Evolutionary conservation across 2,329 filamentous ascomycete genomes (phyloP).

Genomic region (Colletotrichum orbiculare): DNA sequence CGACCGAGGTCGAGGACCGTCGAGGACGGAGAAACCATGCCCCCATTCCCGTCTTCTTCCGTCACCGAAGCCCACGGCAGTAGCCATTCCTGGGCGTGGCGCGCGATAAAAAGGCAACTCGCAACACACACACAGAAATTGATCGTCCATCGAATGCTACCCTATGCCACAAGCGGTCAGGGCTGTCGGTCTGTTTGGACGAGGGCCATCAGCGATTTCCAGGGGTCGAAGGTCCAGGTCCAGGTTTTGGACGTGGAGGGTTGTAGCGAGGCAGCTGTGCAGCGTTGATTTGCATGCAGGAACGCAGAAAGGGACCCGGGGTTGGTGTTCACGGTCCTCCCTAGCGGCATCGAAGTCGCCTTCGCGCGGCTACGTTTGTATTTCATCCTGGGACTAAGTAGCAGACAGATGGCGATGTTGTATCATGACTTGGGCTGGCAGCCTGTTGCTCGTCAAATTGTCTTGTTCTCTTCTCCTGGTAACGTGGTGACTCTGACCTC

Average conservation of each 20-base stretch:
- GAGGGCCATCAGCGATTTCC: background rate
- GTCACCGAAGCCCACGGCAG: background rate
- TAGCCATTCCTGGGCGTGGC: background rate
- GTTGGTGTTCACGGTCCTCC: background rate
- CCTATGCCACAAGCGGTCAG: slow-evolving; percentile 10
- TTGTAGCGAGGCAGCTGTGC: slow-evolving; percentile 19
- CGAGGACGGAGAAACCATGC: background rate
- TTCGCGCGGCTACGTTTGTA: slow-evolving; percentile 11
- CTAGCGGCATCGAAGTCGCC: slow-evolving; percentile 8
- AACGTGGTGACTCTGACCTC: no score
- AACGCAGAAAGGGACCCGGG: slow-evolving; percentile 6
- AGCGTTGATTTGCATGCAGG: slow-evolving; percentile 14
- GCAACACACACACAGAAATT: background rate
- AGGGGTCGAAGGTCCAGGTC: background rate
- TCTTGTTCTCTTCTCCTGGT: no score
- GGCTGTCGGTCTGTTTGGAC: slow-evolving; percentile 29
- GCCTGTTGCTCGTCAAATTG: background rate
- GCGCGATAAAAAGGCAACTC: background rate
- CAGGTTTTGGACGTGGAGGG: slow-evolving; percentile 21
- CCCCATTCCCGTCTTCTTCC: background rate
- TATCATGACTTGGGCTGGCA: slow-evolving; percentile 8
- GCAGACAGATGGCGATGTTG: background rate
- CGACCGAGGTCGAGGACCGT: background rate
- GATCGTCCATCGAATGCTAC: background rate
- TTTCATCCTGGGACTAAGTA: background rate